These are phyloP conservation scores for Fusarium sublunatum DNA, from an alignment of 2,329 filamentous ascomycete genomes.

Conservation along the genomic window DNA sequence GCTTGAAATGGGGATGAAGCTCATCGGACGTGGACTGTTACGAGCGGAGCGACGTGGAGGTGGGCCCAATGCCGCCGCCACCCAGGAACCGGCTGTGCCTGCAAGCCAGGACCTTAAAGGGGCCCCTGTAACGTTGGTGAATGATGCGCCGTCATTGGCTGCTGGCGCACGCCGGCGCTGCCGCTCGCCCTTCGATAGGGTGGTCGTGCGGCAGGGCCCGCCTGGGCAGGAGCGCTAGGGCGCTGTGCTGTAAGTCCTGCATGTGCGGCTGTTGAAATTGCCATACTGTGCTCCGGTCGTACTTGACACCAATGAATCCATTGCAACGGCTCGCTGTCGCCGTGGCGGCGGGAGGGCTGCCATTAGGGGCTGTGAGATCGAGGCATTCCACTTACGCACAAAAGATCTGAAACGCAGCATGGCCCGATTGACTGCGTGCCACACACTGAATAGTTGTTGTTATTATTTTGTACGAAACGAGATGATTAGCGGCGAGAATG, in stretches of 20 bases:
- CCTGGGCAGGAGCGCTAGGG: constrained; percentile 31
- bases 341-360: constrained; percentile 16
- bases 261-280: constrained; percentile 1
- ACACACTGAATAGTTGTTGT: constrained; percentile 21
- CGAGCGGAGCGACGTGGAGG: constrained; percentile 26
- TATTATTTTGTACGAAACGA: constrained; percentile 6
- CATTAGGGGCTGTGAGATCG: constrained; percentile 31
- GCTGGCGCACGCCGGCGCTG: constrained; percentile 12
- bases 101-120: constrained; percentile 16
- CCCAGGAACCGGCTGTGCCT: constrained; percentile 31
- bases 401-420: constrained; percentile 30
- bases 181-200: constrained; percentile 30
- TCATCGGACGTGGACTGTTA: constrained; percentile 15
- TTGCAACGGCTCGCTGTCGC: constrained; percentile 1
- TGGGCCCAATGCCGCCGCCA: constrained; percentile 36
- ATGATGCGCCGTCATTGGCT: constrained; percentile 21
- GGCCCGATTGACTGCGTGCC: constrained; percentile 8
- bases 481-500: constrained; percentile 4
- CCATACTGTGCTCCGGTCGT: constrained; percentile 24
- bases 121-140: constrained; percentile 25
- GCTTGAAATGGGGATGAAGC: constrained; percentile 34
- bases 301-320: background rate
- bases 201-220: constrained; percentile 43
- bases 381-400: constrained; percentile 25
- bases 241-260: background rate